Evolutionary conservation across 73 alveolate species (phyloP).

Genomic region (Tetrahymena borealis): DNA sequence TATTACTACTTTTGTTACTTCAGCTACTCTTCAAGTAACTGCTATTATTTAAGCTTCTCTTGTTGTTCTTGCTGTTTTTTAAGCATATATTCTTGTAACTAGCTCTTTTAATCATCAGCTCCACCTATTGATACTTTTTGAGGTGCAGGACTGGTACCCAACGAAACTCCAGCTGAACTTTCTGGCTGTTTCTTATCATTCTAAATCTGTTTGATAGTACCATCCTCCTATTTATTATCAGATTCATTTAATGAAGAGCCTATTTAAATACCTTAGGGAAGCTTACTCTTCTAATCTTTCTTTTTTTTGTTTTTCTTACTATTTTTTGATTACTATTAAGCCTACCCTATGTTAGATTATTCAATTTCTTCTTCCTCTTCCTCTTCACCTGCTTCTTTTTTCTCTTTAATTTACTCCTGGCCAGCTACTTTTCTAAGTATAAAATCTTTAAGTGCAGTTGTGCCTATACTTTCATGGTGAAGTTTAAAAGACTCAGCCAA

Average conservation of each 20-base stretch:
- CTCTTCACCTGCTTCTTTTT: neutral
- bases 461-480: conserved; percentile 55
- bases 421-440: neutral
- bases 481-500: conserved; percentile 46
- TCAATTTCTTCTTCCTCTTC: conserved; percentile 42
- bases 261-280: neutral
- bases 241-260: neutral
- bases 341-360: neutral
- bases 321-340: neutral
- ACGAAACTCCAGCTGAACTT: neutral
- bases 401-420: neutral
- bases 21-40: neutral
- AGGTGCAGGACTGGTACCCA: neutral
- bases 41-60: neutral
- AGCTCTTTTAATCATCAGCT: neutral
- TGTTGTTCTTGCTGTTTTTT: neutral
- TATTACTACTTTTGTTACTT: neutral
- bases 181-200: neutral
- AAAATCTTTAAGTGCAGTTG: conserved; percentile 17
- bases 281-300: neutral
- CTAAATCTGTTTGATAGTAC: neutral
- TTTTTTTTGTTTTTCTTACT: neutral
- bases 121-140: neutral
- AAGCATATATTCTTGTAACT: neutral
- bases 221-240: neutral